Evolutionary conservation across 75 land plant genomes (phyloP), one percentile per base, ranked within the genome.

Genomic region (Larix kaempferi): DNA sequence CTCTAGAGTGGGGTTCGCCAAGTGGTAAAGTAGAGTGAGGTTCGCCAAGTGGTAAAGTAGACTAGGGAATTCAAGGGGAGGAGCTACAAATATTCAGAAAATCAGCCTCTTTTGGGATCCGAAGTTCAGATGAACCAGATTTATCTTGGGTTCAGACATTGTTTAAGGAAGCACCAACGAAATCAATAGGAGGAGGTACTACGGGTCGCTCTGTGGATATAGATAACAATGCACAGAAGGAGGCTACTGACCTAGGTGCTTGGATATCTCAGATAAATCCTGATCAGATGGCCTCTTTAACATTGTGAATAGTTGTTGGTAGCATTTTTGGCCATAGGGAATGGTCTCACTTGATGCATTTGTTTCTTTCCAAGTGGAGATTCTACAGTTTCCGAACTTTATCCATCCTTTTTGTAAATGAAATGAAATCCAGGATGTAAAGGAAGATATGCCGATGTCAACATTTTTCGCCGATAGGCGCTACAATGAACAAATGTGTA

Each of bases 251-350:
- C 84, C 41, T 88, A 11, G 90, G 90, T 5, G 88, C 84, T 3
- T 89, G 91, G 93, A 60, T 91, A 26, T 89, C 89, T 80, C 88
- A 86, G 76, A 81, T 89, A 89, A 89, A 91, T 72, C 87, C 85
- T 23, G 86, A 84, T 69, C 83, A 80, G 49, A 56, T 80, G 44
- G 78, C 76, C 6, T 75, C 78, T 69, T 75, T 44, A 44, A 44
- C 52, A 44, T 44, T 44, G 52, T 44, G 52, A 44, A 44, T 44
- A 44, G 52, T 7, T 44, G 52, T 7, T 7, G 52, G 8, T 44
- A 44, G 52, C 11, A 44, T 44, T 44, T 44, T 44, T 44, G 52
- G 52, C 52, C 10, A 44, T 1, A 44, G 8, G 10, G 52, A 44
- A 44, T 44, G 52, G 52, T 6, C 52, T 44, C 52, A 44, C 52